Conservation (phyloP, 805 yeast species). For the Spathaspora boniae region DNA sequence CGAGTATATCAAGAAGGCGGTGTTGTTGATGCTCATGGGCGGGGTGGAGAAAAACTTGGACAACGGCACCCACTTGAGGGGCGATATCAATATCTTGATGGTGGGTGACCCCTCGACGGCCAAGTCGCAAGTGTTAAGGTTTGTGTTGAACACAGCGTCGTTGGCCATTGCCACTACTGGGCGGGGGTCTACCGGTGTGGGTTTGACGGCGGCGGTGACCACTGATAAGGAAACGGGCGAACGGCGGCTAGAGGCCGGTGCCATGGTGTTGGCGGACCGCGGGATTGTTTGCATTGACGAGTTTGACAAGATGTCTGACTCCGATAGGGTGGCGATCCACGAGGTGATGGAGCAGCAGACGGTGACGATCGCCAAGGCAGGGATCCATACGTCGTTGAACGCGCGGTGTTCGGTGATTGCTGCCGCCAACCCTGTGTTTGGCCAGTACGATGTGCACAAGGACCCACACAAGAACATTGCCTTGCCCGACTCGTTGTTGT, state of each 20-base stretch:
- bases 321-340: slow-evolving; percentile 96
- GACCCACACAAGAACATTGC: slow-evolving; percentile 97
- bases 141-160: slow-evolving; percentile 91
- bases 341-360: slow-evolving; percentile 99
- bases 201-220: slow-evolving; percentile 98
- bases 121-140: slow-evolving; percentile 90
- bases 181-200: slow-evolving; percentile 99
- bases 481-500: slow-evolving; percentile 89
- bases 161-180: slow-evolving; percentile 98
- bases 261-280: slow-evolving; percentile 97
- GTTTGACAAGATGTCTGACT: slow-evolving; percentile 96
- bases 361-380: slow-evolving; percentile 96
- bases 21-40: slow-evolving; percentile 84
- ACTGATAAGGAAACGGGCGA: slow-evolving; percentile 97
- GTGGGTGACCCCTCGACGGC: slow-evolving; percentile 99
- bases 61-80: slow-evolving; percentile 95
- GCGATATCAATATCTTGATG: slow-evolving; percentile 93
- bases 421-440: slow-evolving; percentile 96
- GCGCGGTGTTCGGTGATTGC: slow-evolving; percentile 97
- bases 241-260: slow-evolving; percentile 95
- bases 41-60: slow-evolving; percentile 92
- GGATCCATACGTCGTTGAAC: slow-evolving; percentile 92
- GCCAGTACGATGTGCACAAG: slow-evolving; percentile 93
- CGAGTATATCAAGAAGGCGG: slow-evolving; percentile 86
- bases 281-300: slow-evolving; percentile 98